Evolutionary conservation across 306 rosid species (phyloP).

Genomic region (Hippophae gyantsensis): DNA sequence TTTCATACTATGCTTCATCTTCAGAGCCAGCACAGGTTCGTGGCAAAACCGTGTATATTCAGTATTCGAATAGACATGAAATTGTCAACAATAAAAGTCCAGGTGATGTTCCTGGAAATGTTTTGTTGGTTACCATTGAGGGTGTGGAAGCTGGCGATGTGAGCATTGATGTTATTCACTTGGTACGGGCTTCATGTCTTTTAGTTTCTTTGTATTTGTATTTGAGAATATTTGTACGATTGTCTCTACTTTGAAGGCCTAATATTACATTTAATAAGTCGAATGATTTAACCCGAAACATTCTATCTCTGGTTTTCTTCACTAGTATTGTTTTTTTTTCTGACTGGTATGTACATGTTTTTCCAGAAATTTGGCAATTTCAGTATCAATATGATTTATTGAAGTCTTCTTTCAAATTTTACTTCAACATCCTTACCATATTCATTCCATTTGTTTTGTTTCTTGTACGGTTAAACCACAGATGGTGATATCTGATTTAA

Average conservation of each 20-base stretch:
- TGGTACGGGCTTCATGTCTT: constrained; percentile 42
- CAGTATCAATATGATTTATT: no score
- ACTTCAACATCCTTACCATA: constrained; percentile 34
- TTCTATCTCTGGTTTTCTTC: no score
- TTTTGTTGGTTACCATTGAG: constrained; percentile 79
- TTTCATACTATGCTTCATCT: constrained; percentile 84
- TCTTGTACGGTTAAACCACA: constrained; percentile 49
- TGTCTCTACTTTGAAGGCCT: no score
- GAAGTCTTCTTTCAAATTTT: neutral
- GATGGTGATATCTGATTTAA: constrained; percentile 60
- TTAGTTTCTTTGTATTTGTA: no score
- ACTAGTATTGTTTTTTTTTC: no score
- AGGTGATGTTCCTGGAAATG: constrained; percentile 90
- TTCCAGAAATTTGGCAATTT: no score
- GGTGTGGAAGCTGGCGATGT: constrained; percentile 97
- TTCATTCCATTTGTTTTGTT: constrained; percentile 25
- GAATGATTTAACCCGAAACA: no score
- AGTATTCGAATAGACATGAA: constrained; percentile 86
- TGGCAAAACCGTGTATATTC: constrained; percentile 88
- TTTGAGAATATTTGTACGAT: no score
- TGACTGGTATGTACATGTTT: no score
- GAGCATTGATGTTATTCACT: constrained; percentile 86
- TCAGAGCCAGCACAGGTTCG: constrained; percentile 92
- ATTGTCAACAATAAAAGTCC: constrained; percentile 92
- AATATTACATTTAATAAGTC: no score